These are phyloP conservation scores for Diaporthe helianthi DNA, from an alignment of 2,329 filamentous ascomycete genomes.

Conservation along the genomic window DNA sequence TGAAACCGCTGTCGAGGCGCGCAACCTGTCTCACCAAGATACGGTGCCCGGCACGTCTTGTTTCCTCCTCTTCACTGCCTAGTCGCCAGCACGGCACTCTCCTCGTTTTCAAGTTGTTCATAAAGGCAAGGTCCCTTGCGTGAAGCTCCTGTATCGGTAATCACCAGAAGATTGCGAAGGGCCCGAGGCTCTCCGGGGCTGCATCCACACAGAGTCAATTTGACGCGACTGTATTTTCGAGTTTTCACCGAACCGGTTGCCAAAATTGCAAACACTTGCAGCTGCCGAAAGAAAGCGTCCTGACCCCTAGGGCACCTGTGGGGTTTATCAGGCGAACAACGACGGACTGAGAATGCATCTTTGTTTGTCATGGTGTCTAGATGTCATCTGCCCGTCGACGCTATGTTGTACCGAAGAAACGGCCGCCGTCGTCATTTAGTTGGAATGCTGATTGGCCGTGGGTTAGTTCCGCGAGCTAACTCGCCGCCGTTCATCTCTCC, in stretches of 20 bases:
- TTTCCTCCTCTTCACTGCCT: background rate
- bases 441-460: slow-evolving; percentile 3
- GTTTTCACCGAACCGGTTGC: background rate
- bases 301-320: background rate
- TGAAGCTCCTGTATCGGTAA: background rate
- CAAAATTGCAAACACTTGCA: background rate
- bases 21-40: too few species aligned
- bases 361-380: background rate
- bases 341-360: background rate
- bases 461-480: slow-evolving; percentile 21
- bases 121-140: background rate
- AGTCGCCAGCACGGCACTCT: background rate
- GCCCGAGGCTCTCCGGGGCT: background rate
- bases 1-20: background rate
- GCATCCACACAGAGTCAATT: background rate
- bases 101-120: background rate
- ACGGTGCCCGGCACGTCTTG: too few species aligned
- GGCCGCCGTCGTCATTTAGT: background rate
- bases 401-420: slow-evolving; percentile 7
- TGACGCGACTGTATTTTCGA: background rate
- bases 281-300: background rate
- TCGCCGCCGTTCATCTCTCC: slow-evolving; percentile 7
- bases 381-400: slow-evolving; percentile 1
- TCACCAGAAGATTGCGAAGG: background rate
- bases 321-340: background rate